Percentiles rank a stretch among this genome's conserved stretches.
phyloP scores from a whole-genome alignment of 2,329 filamentous ascomycete genomes.

The Fusarium tanahbumbuense region DNA sequence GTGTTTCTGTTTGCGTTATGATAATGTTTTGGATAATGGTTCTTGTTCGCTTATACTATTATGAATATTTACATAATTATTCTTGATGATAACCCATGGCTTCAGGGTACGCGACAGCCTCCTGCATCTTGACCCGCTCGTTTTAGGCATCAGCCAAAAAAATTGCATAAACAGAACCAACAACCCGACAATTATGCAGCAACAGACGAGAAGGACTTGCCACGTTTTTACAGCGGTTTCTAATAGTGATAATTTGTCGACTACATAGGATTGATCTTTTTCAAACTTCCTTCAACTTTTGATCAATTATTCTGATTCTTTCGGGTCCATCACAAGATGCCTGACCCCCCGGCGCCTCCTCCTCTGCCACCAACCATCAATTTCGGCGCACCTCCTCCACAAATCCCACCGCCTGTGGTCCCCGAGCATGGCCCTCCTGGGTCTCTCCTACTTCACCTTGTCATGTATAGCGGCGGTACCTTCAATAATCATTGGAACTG shows the following conservation, averaged over 20 bases:
- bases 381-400: background rate
- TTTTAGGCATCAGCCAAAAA: background rate
- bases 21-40: no score
- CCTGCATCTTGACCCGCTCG: background rate
- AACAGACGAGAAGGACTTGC: no score
- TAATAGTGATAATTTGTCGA: no score
- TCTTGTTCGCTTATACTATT: fast-evolving
- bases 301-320: no score
- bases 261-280: background rate
- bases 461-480: background rate
- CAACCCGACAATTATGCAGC: background rate
- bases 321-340: background rate
- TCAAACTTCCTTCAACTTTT: no score
- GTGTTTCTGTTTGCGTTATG: fast-evolving
- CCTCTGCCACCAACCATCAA: background rate
- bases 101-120: no score
- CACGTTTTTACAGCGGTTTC: no score
- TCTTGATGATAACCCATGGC: no score
- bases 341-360: fast-evolving
- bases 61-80: background rate
- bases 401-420: background rate
- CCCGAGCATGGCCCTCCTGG: fast-evolving
- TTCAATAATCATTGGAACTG: conserved; percentile 15
- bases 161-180: background rate
- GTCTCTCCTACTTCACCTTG: background rate